phyloP scores from a whole-genome alignment of 2,329 filamentous ascomycete genomes.

The Mollisia scopiformis region DNA sequence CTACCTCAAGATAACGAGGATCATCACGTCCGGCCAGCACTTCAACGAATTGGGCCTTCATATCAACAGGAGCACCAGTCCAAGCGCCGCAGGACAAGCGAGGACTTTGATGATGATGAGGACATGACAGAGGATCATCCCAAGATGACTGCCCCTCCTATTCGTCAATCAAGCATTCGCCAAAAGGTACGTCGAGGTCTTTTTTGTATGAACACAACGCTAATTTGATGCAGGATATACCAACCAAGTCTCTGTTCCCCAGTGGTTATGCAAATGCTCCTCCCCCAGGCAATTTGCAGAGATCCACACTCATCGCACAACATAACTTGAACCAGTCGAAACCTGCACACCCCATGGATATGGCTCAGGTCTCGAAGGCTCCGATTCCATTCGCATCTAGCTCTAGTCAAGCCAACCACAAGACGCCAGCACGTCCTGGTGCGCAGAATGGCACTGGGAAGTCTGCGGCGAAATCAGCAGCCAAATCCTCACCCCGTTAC shows the following conservation, averaged over 20 bases:
- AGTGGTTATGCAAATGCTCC: conserved; percentile 65
- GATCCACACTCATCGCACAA: conserved; percentile 66
- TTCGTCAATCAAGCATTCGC: conserved; percentile 75
- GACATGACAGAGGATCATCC: conserved; percentile 62
- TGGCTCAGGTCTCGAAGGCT: conserved; percentile 86
- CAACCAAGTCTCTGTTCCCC: conserved; percentile 61
- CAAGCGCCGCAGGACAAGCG: conserved; percentile 80
- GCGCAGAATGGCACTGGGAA: conserved; percentile 47
- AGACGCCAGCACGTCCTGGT: conserved; percentile 67
- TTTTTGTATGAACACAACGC: conserved; percentile 16
- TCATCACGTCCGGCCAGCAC: conserved; percentile 43
- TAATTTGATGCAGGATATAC: conserved; percentile 56
- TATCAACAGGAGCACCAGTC: conserved; percentile 65
- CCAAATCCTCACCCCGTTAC: conserved; percentile 79
- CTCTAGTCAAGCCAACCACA: conserved; percentile 61
- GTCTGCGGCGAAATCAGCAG: conserved; percentile 57
- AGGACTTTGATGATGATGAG: conserved; percentile 66
- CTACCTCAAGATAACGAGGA: conserved; percentile 67
- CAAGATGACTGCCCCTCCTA: conserved; percentile 79
- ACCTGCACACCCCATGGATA: conserved; percentile 72
- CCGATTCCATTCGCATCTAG: conserved; percentile 86
- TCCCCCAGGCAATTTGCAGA: conserved; percentile 45
- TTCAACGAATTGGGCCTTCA: conserved; percentile 59
- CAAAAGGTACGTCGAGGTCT: conserved; percentile 32
- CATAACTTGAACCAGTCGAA: conserved; percentile 66